Evolutionary conservation across 495 filamentous ascomycete genomes (phyloP), one percentile per base, ranked within the genome.

Genomic region (Apiosordaria backusii): DNA sequence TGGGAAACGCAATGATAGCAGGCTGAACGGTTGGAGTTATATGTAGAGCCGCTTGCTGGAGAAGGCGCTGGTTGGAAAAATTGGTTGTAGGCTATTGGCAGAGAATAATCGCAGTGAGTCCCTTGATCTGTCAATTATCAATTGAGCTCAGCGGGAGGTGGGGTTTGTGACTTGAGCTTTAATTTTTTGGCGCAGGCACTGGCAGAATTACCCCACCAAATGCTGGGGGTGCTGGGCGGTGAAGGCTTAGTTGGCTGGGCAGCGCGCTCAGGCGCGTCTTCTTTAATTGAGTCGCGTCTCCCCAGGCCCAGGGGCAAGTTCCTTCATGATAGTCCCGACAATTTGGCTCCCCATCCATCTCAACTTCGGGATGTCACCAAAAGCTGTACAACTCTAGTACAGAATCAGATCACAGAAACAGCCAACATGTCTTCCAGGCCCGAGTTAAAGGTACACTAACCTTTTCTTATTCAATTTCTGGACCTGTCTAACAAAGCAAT

Each of bases 391-490:
- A n/a, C 54, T 59, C 3, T 54, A 35, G 62, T 4, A 55, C 50
- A 64, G 0, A 22, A 35, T 13, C 35, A 45, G 53, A 19, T 23
- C 26, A 24, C 59, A 50, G 10, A 21, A 7, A 21, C 67, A 66
- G 35, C 35, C 35, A 82, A 66, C 16, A 98, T 97, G 94, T 89
- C 89, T 78, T 96, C 92, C 45, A 83, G 94, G 70, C 94, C 94
- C 61, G 94, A 98, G 73, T 78, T 97, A 45, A 97, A 93, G 86
- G 91, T 92, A 24, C 63, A 57, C 21, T 35, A 61, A 22, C 35
- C 59, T 22, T 25, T 23, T 5, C 64, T 54, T 52, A 50, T 15
- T 13, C 52, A 55, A 55, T 4, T 55, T 9, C 52, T 23, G 22
- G 7, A 55, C 18, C 15, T 55, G 2, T 55, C 52, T 55, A 55